Evolutionary conservation across 495 filamentous ascomycete genomes (phyloP).

Genomic region (Podospora australis): DNA sequence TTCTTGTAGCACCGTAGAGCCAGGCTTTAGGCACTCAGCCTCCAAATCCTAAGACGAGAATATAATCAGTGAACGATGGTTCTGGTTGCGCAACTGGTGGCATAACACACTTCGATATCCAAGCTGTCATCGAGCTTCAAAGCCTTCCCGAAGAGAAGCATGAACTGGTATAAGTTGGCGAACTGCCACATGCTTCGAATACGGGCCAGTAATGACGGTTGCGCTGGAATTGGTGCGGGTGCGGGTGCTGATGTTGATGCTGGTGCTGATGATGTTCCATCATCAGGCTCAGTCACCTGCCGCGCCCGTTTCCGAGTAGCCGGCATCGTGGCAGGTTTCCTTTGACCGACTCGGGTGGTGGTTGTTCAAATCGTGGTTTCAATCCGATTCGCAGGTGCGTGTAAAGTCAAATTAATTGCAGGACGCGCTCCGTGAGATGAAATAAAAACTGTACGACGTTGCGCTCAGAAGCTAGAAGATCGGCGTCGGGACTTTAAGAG

Average conservation of each 20-base stretch:
- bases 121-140: slow-evolving; percentile 84
- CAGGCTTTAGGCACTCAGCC: slow-evolving; percentile 73
- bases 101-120: slow-evolving; percentile 67
- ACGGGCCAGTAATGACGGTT: slow-evolving; percentile 51
- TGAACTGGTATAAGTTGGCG: slow-evolving; percentile 88
- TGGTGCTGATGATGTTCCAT: slow-evolving; percentile 17
- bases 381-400: neutral
- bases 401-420: too few species aligned
- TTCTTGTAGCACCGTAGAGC: slow-evolving; percentile 65
- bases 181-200: slow-evolving; percentile 93
- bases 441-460: too few species aligned
- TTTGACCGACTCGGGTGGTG: too few species aligned
- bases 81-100: neutral
- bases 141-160: slow-evolving; percentile 77
- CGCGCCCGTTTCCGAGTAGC: slow-evolving; percentile 61
- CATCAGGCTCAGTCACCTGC: slow-evolving; percentile 63
- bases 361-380: neutral
- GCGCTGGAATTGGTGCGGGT: slow-evolving; percentile 2
- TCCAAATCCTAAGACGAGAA: slow-evolving; percentile 68
- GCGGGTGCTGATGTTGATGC: neutral
- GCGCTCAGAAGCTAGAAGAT: too few species aligned
- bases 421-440: neutral
- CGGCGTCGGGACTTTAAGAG: too few species aligned
- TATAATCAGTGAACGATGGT: neutral
- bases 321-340: slow-evolving; percentile 37